Percentiles rank a stretch among this genome's conserved stretches.
These are phyloP conservation scores for Periconia macrospinosa DNA, from an alignment of 2,329 filamentous ascomycete genomes.

Conservation along the genomic window DNA sequence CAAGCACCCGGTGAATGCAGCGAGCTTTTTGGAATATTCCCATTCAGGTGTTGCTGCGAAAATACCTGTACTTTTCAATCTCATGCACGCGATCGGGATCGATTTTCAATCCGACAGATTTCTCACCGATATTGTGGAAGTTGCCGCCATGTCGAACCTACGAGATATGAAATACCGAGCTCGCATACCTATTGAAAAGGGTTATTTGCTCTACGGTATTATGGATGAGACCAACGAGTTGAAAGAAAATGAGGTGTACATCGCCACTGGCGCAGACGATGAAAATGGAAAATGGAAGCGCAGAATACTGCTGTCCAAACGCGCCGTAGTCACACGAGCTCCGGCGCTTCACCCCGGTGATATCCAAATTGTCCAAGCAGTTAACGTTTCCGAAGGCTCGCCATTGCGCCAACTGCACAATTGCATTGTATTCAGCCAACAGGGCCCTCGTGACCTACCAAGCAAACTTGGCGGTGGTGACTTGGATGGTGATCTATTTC, in stretches of 20 bases:
- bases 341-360: slow-evolving; percentile 83
- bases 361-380: slow-evolving; percentile 66
- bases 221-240: slow-evolving; percentile 79
- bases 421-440: slow-evolving; percentile 76
- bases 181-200: slow-evolving; percentile 70
- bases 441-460: slow-evolving; percentile 72
- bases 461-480: slow-evolving; percentile 81
- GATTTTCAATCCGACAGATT: slow-evolving; percentile 71
- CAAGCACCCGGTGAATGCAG: slow-evolving; percentile 61
- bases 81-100: slow-evolving; percentile 60
- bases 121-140: slow-evolving; percentile 69
- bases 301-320: slow-evolving; percentile 22
- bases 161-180: slow-evolving; percentile 77
- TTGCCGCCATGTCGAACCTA: slow-evolving; percentile 69
- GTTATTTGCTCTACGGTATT: slow-evolving; percentile 77
- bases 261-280: slow-evolving; percentile 55
- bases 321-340: slow-evolving; percentile 71
- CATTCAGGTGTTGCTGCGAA: slow-evolving; percentile 63
- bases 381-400: slow-evolving; percentile 60
- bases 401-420: slow-evolving; percentile 67
- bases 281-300: slow-evolving; percentile 17
- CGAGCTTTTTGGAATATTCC: slow-evolving; percentile 62
- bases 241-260: slow-evolving; percentile 68
- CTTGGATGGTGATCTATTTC: slow-evolving; percentile 80
- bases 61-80: slow-evolving; percentile 64